These are phyloP conservation scores for Globisporangium alternatum DNA, from an alignment of 352 stramenopile species.

Conservation along the genomic window DNA sequence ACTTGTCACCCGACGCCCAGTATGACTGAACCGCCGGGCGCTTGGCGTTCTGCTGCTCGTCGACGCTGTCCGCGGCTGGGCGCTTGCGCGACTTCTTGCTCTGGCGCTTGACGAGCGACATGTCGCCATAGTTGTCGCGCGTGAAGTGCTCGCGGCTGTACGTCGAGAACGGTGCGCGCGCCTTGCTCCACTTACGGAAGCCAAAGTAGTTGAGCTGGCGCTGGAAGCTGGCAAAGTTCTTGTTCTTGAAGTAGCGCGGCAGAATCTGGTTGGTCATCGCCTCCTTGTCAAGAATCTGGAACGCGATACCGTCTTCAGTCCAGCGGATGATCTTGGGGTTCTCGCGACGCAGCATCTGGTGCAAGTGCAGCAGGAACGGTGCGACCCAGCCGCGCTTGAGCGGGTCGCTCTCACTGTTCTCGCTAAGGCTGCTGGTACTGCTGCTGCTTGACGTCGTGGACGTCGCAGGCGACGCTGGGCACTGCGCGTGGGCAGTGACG, in stretches of 20 bases:
- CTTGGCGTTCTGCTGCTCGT: conserved; percentile 38
- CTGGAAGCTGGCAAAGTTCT: conserved; percentile 95
- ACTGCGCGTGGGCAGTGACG: conserved; percentile 11
- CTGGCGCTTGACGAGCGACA: conserved; percentile 84
- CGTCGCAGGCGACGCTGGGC: conserved; percentile 34
- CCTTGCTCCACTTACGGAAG: conserved; percentile 91
- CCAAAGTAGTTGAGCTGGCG: conserved; percentile 95
- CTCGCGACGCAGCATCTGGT: conserved; percentile 83
- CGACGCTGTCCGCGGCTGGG: conserved; percentile 30
- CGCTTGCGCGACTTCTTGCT: conserved; percentile 84
- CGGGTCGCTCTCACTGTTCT: conserved; percentile 21
- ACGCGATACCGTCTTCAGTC: conserved; percentile 70
- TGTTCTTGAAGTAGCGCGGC: conserved; percentile 95
- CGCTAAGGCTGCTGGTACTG: conserved; percentile 23
- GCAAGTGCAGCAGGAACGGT: conserved; percentile 82
- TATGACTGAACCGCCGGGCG: conserved; percentile 24
- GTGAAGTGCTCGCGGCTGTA: conserved; percentile 84
- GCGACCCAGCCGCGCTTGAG: conserved; percentile 73
- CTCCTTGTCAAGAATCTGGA: conserved; percentile 85
- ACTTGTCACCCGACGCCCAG: conserved; percentile 42
- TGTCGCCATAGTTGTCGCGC: conserved; percentile 81
- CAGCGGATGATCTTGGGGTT: conserved; percentile 78
- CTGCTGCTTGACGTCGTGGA: conserved; percentile 31
- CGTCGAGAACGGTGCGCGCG: conserved; percentile 63
- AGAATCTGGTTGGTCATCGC: conserved; percentile 87